phyloP scores from a whole-genome alignment of 2,329 filamentous ascomycete species.

The Fusarium multiceps region DNA sequence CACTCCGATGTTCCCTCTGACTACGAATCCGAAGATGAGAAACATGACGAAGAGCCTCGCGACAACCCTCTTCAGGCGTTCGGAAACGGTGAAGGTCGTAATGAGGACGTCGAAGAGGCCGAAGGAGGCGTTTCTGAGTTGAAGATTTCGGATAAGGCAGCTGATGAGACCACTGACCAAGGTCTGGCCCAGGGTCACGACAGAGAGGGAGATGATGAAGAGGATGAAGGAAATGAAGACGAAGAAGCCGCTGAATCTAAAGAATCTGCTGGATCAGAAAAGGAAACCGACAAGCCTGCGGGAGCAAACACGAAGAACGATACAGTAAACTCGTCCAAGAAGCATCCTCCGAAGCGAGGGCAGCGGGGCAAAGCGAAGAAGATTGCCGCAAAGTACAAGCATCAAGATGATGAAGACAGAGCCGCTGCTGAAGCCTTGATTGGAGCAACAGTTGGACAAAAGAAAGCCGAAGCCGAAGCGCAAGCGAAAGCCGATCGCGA shows the following conservation, averaged over 20 bases:
- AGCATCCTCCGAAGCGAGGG: slow-evolving; percentile 69
- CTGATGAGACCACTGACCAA: slow-evolving; percentile 43
- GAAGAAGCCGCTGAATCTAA: slow-evolving; percentile 42
- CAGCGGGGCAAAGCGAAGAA: slow-evolving; percentile 88
- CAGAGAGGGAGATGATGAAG: slow-evolving; percentile 38
- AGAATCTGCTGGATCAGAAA: slow-evolving; percentile 22
- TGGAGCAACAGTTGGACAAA: slow-evolving; percentile 76
- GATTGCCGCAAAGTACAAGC: slow-evolving; percentile 86
- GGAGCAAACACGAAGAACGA: slow-evolving; percentile 15
- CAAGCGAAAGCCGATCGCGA: slow-evolving; percentile 75
- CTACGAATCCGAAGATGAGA: slow-evolving; percentile 50
- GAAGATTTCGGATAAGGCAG: slow-evolving; percentile 43
- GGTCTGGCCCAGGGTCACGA: slow-evolving; percentile 47
- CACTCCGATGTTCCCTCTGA: slow-evolving; percentile 49
- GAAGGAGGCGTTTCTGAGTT: slow-evolving; percentile 43
- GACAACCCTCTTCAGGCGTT: slow-evolving; percentile 54
- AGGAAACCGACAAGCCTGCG: slow-evolving; percentile 28
- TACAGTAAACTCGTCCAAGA: slow-evolving; percentile 52
- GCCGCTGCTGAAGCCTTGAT: slow-evolving; percentile 85
- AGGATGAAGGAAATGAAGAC: slow-evolving; percentile 26
- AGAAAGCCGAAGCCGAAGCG: slow-evolving; percentile 75
- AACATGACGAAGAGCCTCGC: slow-evolving; percentile 47
- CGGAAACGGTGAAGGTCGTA: slow-evolving; percentile 36
- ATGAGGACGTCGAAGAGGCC: slow-evolving; percentile 45
- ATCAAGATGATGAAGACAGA: slow-evolving; percentile 95